These are phyloP conservation scores for Skeletonema grethae DNA, from an alignment of 108 stramenopile genomes.

Conservation along the genomic window DNA sequence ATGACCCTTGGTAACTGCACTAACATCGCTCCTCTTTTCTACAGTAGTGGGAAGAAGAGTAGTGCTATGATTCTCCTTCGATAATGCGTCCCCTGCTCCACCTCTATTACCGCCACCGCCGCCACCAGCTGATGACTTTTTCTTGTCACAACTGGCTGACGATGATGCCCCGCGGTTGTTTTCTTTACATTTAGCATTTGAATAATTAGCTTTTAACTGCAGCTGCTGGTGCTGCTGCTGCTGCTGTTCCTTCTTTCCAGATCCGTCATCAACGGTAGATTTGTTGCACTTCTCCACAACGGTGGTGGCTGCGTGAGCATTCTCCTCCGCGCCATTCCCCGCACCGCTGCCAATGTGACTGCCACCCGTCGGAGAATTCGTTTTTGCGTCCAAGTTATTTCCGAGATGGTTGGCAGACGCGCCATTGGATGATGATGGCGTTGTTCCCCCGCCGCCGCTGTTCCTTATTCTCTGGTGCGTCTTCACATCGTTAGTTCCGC, in stretches of 20 bases:
- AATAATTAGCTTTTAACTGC: neutral
- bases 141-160: neutral
- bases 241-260: neutral
- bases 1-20: neutral
- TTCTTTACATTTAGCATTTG: neutral
- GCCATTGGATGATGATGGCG: neutral
- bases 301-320: neutral
- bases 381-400: neutral
- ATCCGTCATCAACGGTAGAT: neutral
- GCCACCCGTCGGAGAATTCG: neutral
- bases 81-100: neutral
- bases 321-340: neutral
- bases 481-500: too few relatives aligned
- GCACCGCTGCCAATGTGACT: neutral
- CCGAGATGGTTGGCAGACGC: neutral
- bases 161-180: neutral
- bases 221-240: neutral
- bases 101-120: neutral
- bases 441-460: neutral
- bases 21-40: neutral
- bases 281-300: neutral
- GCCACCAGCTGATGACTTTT: constrained; percentile 1
- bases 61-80: neutral
- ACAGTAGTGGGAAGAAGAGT: neutral
- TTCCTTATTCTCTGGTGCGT: neutral